These are phyloP conservation scores for Ceratonia siliqua DNA, from an alignment of 306 rosid genomes.

Conservation along the genomic window DNA sequence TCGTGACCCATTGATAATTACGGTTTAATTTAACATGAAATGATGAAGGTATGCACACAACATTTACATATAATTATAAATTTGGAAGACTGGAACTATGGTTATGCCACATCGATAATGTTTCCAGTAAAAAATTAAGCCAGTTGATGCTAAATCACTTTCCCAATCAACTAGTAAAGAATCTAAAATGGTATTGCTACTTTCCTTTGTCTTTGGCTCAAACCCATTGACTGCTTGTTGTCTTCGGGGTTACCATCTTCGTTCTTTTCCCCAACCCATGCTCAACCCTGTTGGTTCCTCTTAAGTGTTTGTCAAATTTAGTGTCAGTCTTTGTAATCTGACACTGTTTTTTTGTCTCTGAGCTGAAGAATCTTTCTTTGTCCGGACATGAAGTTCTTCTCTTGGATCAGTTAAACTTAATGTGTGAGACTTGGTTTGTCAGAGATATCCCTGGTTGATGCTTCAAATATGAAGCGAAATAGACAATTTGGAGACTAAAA, in stretches of 20 bases:
- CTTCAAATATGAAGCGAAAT: slow-evolving; percentile 26
- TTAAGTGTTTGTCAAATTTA: neutral
- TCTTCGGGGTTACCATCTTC: neutral
- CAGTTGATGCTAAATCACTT: neutral
- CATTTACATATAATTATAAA: neutral
- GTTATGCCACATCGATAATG: neutral
- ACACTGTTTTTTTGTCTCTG: slow-evolving; percentile 12
- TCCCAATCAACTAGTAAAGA: neutral
- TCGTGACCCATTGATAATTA: neutral
- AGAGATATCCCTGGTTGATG: neutral
- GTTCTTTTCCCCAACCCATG: neutral
- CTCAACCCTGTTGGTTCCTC: neutral
- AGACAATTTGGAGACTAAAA: slow-evolving; percentile 1
- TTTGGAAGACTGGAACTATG: neutral
- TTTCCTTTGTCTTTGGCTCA: neutral
- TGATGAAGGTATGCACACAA: neutral
- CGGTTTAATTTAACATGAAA: neutral
- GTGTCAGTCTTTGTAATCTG: slow-evolving; percentile 11
- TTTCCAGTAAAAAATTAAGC: neutral
- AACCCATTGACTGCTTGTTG: slow-evolving; percentile 6
- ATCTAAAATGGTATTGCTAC: neutral
- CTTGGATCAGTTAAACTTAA: neutral
- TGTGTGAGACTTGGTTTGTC: neutral
- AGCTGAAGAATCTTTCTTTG: neutral
- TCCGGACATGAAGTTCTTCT: slow-evolving; percentile 2